A percentile compares a stretch with the other conserved stretches of the same genome.
Conservation (phyloP, 164 flowering plant genomes). For the Sextonia rubra region DNA sequence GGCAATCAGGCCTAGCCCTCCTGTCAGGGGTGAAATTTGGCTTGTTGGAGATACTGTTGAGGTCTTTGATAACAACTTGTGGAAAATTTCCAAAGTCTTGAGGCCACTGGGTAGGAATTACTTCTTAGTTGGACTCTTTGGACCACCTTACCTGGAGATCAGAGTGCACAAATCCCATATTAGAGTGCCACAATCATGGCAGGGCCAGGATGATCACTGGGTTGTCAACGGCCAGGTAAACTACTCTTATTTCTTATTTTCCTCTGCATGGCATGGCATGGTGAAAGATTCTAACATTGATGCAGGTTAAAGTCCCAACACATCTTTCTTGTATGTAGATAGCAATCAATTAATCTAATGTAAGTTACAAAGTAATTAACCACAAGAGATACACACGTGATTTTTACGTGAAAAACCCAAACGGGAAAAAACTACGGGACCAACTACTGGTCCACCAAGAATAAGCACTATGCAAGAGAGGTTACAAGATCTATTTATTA, state of each 20-base stretch:
- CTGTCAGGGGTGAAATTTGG: conserved; percentile 39
- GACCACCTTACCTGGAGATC: conserved; percentile 33
- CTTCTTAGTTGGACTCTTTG: conserved; percentile 38
- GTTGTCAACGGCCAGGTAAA: conserved; percentile 45
- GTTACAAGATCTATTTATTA: too few relatives aligned
- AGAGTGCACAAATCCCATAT: conserved; percentile 26
- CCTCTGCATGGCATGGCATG: not conserved
- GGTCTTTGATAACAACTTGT: conserved; percentile 54
- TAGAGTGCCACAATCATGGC: conserved; percentile 45
- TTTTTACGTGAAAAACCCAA: too few relatives aligned
- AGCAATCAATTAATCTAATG: too few relatives aligned
- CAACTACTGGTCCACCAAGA: too few relatives aligned
- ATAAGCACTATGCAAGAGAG: too few relatives aligned
- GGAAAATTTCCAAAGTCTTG: conserved; percentile 63
- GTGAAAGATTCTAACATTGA: too few relatives aligned
- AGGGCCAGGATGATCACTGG: conserved; percentile 55
- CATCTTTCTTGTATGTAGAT: too few relatives aligned
- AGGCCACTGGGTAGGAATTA: conserved; percentile 29
- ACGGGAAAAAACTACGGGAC: too few relatives aligned
- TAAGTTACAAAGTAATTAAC: too few relatives aligned
- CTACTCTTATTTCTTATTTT: not conserved
- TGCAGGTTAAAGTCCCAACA: too few relatives aligned
- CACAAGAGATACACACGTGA: too few relatives aligned
- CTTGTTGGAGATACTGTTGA: conserved; percentile 63
- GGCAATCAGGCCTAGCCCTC: conserved; percentile 70